These are phyloP conservation scores for Leishmania tropica DNA, from an alignment of 208 protist species.

Conservation along the genomic window DNA sequence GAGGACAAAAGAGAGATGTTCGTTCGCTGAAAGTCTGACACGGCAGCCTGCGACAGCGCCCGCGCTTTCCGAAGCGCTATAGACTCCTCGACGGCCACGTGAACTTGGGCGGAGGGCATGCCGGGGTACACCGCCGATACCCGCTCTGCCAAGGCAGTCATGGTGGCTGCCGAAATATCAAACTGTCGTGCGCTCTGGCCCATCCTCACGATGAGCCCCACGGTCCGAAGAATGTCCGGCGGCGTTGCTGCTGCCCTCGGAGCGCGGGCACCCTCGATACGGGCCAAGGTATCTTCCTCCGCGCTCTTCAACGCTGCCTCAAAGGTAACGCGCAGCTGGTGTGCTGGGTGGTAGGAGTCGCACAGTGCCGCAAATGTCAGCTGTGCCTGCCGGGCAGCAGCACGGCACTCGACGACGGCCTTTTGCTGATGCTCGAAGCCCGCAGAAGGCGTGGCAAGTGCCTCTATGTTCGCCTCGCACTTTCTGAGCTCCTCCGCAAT, in stretches of 20 bases:
- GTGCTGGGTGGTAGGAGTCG: conserved; percentile 5
- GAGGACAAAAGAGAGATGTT: conserved; percentile 21
- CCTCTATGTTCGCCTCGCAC: not conserved
- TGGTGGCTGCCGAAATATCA: conserved; percentile 16
- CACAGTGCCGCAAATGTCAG: conserved; percentile 10
- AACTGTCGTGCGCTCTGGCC: conserved; percentile 35
- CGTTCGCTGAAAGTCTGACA: conserved; percentile 34
- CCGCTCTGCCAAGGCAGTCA: conserved; percentile 23
- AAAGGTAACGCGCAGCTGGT: conserved; percentile 20
- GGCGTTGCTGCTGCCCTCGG: not conserved
- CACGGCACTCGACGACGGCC: not conserved
- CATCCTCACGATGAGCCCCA: conserved; percentile 42
- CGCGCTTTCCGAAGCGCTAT: conserved; percentile 19
- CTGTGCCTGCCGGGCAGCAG: conserved; percentile 4
- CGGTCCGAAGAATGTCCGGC: conserved; percentile 21
- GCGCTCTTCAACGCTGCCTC: conserved; percentile 5
- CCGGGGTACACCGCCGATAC: conserved; percentile 25
- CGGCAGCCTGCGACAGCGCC: conserved; percentile 15
- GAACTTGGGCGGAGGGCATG: conserved; percentile 18
- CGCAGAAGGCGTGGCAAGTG: not conserved
- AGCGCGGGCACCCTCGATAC: not conserved
- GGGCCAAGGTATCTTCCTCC: conserved; percentile 1
- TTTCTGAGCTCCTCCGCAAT: conserved; percentile 14
- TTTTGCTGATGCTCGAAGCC: not conserved
- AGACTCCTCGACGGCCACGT: conserved; percentile 28